These are phyloP conservation scores for Aspergillus ruber DNA, from an alignment of 2,329 filamentous ascomycete species.

Conservation along the genomic window DNA sequence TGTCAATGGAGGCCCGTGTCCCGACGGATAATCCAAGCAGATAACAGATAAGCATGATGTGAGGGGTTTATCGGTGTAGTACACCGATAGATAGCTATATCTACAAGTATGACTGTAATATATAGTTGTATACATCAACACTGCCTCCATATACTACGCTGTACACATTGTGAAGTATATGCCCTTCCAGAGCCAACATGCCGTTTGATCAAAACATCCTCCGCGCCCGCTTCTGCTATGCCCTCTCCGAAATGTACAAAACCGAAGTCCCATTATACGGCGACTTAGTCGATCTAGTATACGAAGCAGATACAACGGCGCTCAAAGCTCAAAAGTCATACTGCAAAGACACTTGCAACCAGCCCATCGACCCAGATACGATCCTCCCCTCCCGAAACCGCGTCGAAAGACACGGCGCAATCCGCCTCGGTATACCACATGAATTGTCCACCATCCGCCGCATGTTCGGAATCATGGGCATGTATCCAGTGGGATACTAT, in stretches of 20 bases:
- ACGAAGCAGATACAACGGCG: slow-evolving; percentile 19
- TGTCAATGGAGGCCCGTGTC: too few relatives aligned
- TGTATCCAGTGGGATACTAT: slow-evolving; percentile 49
- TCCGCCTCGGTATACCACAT: slow-evolving; percentile 41
- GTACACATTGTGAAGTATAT: not conserved
- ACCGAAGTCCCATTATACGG: slow-evolving; percentile 29
- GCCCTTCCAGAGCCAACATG: not conserved
- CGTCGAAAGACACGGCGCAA: slow-evolving; percentile 43
- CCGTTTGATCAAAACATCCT: slow-evolving; percentile 13
- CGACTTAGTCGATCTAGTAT: slow-evolving; percentile 25
- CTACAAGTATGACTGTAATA: not conserved
- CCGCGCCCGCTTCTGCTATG: slow-evolving; percentile 24
- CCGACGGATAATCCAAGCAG: too few relatives aligned
- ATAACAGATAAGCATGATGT: too few relatives aligned
- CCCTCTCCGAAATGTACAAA: slow-evolving; percentile 32
- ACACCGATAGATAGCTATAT: not conserved
- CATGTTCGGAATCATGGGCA: slow-evolving; percentile 43
- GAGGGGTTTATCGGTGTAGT: too few relatives aligned
- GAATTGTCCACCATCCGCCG: slow-evolving; percentile 41
- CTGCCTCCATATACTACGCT: not conserved
- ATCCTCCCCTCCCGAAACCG: slow-evolving; percentile 18
- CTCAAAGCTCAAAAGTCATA: slow-evolving; percentile 3
- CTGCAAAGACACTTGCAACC: slow-evolving; percentile 1
- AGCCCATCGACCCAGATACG: slow-evolving; percentile 18
- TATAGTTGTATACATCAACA: too few relatives aligned